phyloP scores from a whole-genome alignment of 495 filamentous ascomycete genomes.

The Neurospora tetraspora region DNA sequence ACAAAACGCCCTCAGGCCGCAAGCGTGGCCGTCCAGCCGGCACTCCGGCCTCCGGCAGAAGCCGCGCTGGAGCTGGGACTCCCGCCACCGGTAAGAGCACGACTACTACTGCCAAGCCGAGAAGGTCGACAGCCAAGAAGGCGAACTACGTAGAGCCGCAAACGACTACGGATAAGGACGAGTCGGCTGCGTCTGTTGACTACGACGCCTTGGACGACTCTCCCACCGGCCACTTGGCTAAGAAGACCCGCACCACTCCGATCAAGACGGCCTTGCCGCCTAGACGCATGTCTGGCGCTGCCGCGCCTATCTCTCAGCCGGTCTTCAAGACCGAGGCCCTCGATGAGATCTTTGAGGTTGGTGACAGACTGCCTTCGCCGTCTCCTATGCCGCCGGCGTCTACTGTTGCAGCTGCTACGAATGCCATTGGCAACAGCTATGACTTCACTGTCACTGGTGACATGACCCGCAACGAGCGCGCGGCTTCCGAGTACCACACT shows the following conservation, averaged over 20 bases:
- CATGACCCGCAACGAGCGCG: not conserved
- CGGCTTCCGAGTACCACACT: not conserved
- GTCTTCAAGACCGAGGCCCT: not conserved
- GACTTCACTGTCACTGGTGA: too few relatives aligned
- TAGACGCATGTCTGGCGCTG: not conserved
- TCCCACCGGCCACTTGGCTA: constrained; percentile 14
- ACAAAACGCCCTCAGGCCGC: not conserved
- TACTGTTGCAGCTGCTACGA: not conserved
- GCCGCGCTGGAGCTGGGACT: not conserved
- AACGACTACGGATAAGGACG: constrained; percentile 1
- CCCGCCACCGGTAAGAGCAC: constrained; percentile 7
- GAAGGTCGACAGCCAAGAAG: constrained; percentile 11
- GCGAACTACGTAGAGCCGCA: constrained; percentile 3
- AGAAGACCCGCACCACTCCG: not conserved
- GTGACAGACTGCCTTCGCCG: not conserved
- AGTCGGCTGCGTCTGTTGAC: not conserved
- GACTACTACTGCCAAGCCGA: not conserved
- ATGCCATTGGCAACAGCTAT: not conserved
- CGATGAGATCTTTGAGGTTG: not conserved
- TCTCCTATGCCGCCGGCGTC: not conserved
- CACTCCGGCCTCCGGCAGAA: not conserved
- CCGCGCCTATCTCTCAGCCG: not conserved
- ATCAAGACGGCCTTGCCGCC: not conserved
- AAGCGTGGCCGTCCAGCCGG: not conserved
- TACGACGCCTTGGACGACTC: constrained; percentile 16